phyloP scores from a whole-genome alignment of 768 basidiomycete genomes.

The Amanita subjunquillea region DNA sequence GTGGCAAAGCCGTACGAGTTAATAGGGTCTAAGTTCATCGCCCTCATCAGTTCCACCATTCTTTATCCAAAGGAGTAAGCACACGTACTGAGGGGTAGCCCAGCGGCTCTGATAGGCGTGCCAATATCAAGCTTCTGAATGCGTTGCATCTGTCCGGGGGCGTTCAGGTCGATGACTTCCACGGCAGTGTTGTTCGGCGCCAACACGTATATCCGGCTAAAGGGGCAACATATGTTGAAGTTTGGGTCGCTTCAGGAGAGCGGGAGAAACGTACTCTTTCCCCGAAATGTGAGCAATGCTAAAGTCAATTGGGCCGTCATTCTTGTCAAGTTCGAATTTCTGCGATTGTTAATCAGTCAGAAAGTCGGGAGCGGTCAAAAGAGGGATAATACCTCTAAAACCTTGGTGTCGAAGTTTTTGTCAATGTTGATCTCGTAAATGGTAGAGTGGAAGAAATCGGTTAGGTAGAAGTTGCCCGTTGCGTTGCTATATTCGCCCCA shows the following conservation, averaged over 20 bases:
- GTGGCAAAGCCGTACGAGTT: too few species aligned
- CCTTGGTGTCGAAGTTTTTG: slow-evolving; percentile 29
- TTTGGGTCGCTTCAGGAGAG: neutral
- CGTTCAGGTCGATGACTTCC: slow-evolving; percentile 17
- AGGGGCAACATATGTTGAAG: neutral
- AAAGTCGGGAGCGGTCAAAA: neutral
- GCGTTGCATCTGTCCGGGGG: slow-evolving; percentile 15
- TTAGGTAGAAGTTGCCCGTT: slow-evolving; percentile 35
- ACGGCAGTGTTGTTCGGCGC: slow-evolving; percentile 18
- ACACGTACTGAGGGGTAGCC: neutral
- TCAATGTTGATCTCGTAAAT: slow-evolving; percentile 38
- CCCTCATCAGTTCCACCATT: too few species aligned
- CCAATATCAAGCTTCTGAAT: slow-evolving; percentile 20
- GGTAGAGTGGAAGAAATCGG: slow-evolving; percentile 27
- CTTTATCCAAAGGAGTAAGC: neutral
- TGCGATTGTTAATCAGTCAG: neutral
- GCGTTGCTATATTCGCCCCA: slow-evolving; percentile 31
- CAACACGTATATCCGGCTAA: slow-evolving; percentile 20
- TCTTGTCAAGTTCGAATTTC: neutral
- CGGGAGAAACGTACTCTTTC: slow-evolving; percentile 21
- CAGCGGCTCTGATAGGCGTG: neutral
- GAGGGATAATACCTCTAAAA: slow-evolving; percentile 14
- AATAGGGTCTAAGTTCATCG: too few species aligned
- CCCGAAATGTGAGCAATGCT: slow-evolving; percentile 25
- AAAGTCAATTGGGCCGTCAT: slow-evolving; percentile 27